phyloP scores from a whole-genome alignment of 805 yeast genomes.

The Teunomyces gatunensis region DNA sequence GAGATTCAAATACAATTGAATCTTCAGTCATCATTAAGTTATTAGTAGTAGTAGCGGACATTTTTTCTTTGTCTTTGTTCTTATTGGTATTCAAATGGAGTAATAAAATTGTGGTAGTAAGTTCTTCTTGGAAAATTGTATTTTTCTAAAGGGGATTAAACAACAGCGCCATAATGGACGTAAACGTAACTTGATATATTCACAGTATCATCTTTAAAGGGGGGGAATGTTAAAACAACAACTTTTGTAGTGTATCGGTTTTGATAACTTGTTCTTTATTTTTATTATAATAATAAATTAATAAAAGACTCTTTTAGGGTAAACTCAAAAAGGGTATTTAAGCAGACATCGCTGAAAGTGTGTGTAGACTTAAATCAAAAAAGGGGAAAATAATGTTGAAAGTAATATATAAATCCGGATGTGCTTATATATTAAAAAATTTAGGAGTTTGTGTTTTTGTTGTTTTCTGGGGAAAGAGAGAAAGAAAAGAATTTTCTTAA shows the following conservation, averaged over 20 bases:
- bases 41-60: slow-evolving; percentile 22
- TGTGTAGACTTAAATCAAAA: slow-evolving; percentile 6
- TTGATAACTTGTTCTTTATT: slow-evolving; percentile 12
- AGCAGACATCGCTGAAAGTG: slow-evolving; percentile 32
- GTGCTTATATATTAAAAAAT: not conserved
- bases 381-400: slow-evolving; percentile 1
- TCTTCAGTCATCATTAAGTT: slow-evolving; percentile 9
- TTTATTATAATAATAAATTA: slow-evolving; percentile 13
- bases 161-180: slow-evolving; percentile 36
- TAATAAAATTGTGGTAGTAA: slow-evolving; percentile 1
- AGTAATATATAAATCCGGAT: slow-evolving; percentile 1
- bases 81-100: slow-evolving; percentile 6
- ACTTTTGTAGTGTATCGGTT: slow-evolving; percentile 19
- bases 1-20: slow-evolving; percentile 24
- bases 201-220: slow-evolving; percentile 34
- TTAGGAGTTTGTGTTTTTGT: slow-evolving; percentile 4
- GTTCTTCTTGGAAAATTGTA: slow-evolving; percentile 3
- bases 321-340: slow-evolving; percentile 22
- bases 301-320: slow-evolving; percentile 17
- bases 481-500: not conserved
- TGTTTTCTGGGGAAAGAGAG: slow-evolving; percentile 8
- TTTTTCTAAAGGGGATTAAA: slow-evolving; percentile 9
- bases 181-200: slow-evolving; percentile 14
- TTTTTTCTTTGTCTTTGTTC: slow-evolving; percentile 13
- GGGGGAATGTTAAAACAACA: slow-evolving; percentile 21